Conservation (phyloP, 768 basidiomycete genomes). For the Pisolithus microcarpus region DNA sequence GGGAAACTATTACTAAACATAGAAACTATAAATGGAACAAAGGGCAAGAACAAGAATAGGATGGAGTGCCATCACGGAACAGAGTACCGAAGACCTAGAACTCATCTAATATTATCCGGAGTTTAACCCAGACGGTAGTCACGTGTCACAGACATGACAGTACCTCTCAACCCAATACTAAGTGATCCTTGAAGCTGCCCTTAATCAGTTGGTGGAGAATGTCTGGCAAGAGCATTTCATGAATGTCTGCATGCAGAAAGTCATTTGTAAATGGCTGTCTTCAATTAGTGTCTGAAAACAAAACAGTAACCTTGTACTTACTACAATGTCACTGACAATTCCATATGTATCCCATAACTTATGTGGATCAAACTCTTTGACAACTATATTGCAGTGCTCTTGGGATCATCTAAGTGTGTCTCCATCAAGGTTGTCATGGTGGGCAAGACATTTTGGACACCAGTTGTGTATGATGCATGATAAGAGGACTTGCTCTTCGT, state of each 20-base stretch:
- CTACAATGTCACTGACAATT: not conserved
- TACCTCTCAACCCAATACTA: conserved; percentile 25
- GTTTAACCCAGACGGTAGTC: too few relatives aligned
- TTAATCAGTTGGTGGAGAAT: conserved; percentile 42
- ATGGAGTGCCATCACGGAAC: too few relatives aligned
- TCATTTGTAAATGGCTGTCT: not conserved
- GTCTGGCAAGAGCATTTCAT: conserved; percentile 29
- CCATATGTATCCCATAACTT: conserved; percentile 19
- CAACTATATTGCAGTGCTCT: conserved; percentile 15
- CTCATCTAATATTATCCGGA: too few relatives aligned
- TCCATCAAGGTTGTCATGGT: not conserved
- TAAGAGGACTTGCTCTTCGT: conserved; percentile 15
- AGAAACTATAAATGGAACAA: too few relatives aligned
- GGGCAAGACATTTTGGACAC: conserved; percentile 12
- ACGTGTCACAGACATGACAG: too few relatives aligned
- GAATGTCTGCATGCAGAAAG: conserved; percentile 26
- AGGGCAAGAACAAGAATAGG: too few relatives aligned
- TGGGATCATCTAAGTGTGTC: conserved; percentile 4
- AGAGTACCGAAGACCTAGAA: too few relatives aligned
- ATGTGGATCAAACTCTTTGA: not conserved
- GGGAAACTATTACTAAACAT: too few relatives aligned
- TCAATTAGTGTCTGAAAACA: not conserved
- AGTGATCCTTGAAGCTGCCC: conserved; percentile 38
- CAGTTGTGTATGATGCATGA: conserved; percentile 11
- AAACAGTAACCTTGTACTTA: not conserved